Evolutionary conservation across 805 yeast species (phyloP).

Genomic region (Teunomyces gatunensis): DNA sequence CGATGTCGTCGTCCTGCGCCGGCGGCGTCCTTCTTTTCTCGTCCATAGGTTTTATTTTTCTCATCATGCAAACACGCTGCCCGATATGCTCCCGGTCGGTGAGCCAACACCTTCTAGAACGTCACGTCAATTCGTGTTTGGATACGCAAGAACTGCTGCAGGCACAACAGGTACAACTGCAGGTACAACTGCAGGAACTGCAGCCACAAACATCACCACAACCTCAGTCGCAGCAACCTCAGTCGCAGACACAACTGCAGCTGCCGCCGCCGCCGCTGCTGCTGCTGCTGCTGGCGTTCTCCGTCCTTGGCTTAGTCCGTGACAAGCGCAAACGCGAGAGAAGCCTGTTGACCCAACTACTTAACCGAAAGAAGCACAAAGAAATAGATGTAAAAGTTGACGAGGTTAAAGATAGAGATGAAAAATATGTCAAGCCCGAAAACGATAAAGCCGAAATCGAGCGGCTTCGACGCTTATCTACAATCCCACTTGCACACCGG

Average conservation of each 20-base stretch:
- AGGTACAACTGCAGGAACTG: conserved; percentile 5
- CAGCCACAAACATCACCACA: too few relatives aligned
- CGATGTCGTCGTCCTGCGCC: conserved; percentile 23
- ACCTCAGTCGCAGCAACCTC: too few relatives aligned
- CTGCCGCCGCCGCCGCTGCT: too few relatives aligned
- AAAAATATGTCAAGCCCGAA: neutral
- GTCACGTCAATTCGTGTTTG: conserved; percentile 41
- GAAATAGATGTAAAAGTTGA: neutral
- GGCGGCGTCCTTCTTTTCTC: conserved; percentile 18
- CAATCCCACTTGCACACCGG: conserved; percentile 39
- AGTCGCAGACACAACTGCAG: too few relatives aligned
- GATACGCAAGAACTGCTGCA: conserved; percentile 24
- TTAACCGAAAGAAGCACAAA: neutral
- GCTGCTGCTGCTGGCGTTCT: conserved; percentile 18
- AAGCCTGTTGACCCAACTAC: neutral
- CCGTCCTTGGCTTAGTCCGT: conserved; percentile 32
- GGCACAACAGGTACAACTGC: neutral
- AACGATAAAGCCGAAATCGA: conserved; percentile 6
- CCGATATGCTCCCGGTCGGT: conserved; percentile 35
- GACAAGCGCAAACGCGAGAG: conserved; percentile 11
- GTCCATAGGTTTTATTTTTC: conserved; percentile 1
- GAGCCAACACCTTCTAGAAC: conserved; percentile 25
- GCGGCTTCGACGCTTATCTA: conserved; percentile 17
- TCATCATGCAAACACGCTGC: conserved; percentile 18
- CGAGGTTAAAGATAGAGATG: neutral